These are phyloP conservation scores for Ormosia emarginata DNA, from an alignment of 306 rosid genomes.

Conservation along the genomic window DNA sequence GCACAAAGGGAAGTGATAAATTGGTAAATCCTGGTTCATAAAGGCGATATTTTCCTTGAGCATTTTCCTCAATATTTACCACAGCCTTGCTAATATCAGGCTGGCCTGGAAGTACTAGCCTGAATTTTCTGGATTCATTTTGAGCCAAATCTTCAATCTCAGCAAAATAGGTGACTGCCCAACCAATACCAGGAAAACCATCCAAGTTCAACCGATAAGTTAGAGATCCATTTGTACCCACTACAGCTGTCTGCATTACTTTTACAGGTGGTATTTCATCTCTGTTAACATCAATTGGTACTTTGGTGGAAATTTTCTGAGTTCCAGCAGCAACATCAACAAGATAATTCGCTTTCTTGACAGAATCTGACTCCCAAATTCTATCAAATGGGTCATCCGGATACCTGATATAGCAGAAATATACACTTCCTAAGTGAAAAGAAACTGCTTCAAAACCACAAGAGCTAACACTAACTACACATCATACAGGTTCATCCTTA, in stretches of 20 bases:
- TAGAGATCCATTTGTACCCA: constrained; percentile 80
- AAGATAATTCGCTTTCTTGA: constrained; percentile 90
- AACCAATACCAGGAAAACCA: constrained; percentile 81
- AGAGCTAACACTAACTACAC: not conserved
- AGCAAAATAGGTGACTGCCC: constrained; percentile 89
- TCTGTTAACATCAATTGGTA: constrained; percentile 54
- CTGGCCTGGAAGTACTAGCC: constrained; percentile 75
- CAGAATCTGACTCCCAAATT: constrained; percentile 90
- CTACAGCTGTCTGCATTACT: constrained; percentile 98
- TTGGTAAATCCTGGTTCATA: constrained; percentile 86
- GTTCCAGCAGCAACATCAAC: constrained; percentile 94
- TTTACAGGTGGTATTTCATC: constrained; percentile 79
- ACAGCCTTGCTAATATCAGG: constrained; percentile 69
- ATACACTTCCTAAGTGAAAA: not conserved
- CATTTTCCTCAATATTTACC: constrained; percentile 93
- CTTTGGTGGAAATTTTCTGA: constrained; percentile 65
- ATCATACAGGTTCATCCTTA: not conserved
- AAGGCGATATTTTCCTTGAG: constrained; percentile 79
- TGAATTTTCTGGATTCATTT: constrained; percentile 78
- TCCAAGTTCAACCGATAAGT: constrained; percentile 88
- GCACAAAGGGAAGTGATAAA: constrained; percentile 77
- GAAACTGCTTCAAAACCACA: constrained; percentile 1
- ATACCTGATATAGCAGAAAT: constrained; percentile 60
- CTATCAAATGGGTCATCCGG: constrained; percentile 97
- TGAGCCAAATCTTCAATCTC: constrained; percentile 83